Evolutionary conservation across 2,329 filamentous ascomycete genomes (phyloP).

Genomic region (Talaromyces sp.): DNA sequence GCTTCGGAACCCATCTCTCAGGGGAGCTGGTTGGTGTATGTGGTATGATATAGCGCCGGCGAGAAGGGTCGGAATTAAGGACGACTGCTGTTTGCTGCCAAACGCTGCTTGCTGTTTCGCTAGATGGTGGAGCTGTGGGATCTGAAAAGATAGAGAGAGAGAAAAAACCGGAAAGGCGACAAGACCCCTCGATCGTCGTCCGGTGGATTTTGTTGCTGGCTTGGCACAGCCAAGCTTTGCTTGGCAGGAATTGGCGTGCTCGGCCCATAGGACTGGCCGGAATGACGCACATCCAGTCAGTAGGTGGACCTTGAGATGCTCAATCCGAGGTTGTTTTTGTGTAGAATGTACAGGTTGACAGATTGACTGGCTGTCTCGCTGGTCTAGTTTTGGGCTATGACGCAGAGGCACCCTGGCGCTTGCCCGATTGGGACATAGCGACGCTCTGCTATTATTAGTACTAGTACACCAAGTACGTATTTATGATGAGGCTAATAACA

Average conservation of each 20-base stretch:
- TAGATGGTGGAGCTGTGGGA: not conserved
- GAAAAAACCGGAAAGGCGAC: not conserved
- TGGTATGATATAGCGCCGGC: not conserved
- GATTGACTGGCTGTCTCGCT: not conserved
- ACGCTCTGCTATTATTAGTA: too few species aligned
- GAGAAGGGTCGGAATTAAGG: not conserved
- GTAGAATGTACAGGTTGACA: not conserved
- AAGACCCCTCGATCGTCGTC: not conserved
- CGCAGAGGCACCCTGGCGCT: not conserved
- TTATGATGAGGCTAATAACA: too few species aligned
- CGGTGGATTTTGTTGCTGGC: not conserved
- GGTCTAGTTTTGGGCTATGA: not conserved
- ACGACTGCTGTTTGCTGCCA: not conserved
- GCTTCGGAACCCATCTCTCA: slow-evolving; percentile 1
- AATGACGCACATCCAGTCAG: not conserved
- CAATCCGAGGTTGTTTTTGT: not conserved
- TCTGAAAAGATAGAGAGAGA: not conserved
- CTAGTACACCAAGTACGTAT: too few species aligned
- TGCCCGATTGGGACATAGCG: not conserved
- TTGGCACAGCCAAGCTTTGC: not conserved
- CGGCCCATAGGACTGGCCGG: not conserved
- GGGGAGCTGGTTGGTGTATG: not conserved
- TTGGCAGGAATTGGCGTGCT: not conserved
- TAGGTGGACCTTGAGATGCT: not conserved
- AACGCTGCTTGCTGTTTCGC: not conserved